Base-by-base conservation (phyloP, 495 filamentous ascomycete species). In the Aspergillus incahuasiensis region DNA sequence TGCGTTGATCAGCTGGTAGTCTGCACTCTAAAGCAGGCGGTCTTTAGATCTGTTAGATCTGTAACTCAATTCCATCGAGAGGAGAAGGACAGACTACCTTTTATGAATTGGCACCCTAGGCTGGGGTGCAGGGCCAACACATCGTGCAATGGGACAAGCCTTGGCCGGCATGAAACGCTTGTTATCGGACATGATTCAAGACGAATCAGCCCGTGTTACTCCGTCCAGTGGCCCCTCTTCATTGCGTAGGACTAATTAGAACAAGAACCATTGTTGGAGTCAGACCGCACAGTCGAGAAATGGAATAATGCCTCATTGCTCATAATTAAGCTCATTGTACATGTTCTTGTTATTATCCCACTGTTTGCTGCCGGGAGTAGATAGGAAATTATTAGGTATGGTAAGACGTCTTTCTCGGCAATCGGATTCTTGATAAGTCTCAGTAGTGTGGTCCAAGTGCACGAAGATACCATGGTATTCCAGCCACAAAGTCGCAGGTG, bases 371-470 rank as follows among this genome's bases (percentile, higher is more conserved):
- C 30, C 5, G 19, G 47, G 47, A 6, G 35, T 19, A 50, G 22
- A 50, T 22, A 40, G 34, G n/a, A n/a, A n/a, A n/a, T n/a, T n/a
- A 40, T 28, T 28, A 48, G 35, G 20, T 49, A 49, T 49, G 35
- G 47, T 15, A 49, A 38, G 21, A 20, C 20, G 48, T 24, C 20
- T 34, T 19, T 22, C 11, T 15, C 48, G 32, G 7, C 34, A 21
- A 40, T 21, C 6, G 16, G 25, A 16, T 25, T 18, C 21, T 20
- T 15, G 32, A 19, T 50, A 50, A 20, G 19, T 8, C 47, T 30
- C 30, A n/a, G n/a, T n/a, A 48, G 25, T 32, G 18, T 38, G 16
- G 32, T 49, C 32, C 30, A 13, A 30, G 22, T 49, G 32, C 32
- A 39, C 39, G 30, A 32, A 49, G 16, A 49, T 24, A 38, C 30